A percentile compares a stretch with the other conserved stretches of the same genome.
Conservation (phyloP, 2,329 filamentous ascomycete species). For the Colletotrichum chrysophilum region DNA sequence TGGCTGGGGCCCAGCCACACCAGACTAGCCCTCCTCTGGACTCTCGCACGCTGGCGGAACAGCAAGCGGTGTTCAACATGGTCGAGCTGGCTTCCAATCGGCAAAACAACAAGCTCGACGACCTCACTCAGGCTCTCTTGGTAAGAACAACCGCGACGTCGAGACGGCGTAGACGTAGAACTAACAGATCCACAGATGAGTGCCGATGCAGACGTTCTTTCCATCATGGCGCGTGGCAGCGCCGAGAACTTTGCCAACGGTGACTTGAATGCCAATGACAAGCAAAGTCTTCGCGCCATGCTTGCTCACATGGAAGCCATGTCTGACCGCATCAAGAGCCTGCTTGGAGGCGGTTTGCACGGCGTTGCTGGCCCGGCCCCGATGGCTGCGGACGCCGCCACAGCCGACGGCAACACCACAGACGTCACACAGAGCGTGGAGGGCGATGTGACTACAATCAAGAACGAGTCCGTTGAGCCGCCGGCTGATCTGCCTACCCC, state of each 20-base stretch:
- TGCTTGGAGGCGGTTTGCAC: conserved; percentile 34
- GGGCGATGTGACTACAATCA: background rate
- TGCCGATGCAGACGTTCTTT: conserved; percentile 49
- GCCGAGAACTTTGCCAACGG: conserved; percentile 45
- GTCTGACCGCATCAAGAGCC: conserved; percentile 43
- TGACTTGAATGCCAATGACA: conserved; percentile 47
- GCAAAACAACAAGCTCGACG: conserved; percentile 51
- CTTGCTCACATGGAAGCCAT: conserved; percentile 52
- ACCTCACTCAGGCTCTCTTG: conserved; percentile 65
- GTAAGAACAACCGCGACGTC: conserved; percentile 47
- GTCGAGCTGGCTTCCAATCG: conserved; percentile 58
- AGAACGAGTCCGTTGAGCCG: conserved; percentile 18
- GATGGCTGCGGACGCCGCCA: background rate
- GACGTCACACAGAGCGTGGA: background rate
- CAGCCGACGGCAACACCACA: conserved; percentile 15
- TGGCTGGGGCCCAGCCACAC: conserved; percentile 22
- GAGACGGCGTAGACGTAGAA: background rate
- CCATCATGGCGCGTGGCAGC: conserved; percentile 54
- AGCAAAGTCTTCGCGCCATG: conserved; percentile 51
- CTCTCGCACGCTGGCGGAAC: conserved; percentile 60
- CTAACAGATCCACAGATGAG: conserved; percentile 39
- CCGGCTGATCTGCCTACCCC: conserved; percentile 20
- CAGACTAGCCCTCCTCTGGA: conserved; percentile 35
- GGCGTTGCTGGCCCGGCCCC: background rate
- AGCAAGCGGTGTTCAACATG: conserved; percentile 71